phyloP scores from a whole-genome alignment of 2,329 filamentous ascomycete genomes.

The Aspergillus puulaauensis region DNA sequence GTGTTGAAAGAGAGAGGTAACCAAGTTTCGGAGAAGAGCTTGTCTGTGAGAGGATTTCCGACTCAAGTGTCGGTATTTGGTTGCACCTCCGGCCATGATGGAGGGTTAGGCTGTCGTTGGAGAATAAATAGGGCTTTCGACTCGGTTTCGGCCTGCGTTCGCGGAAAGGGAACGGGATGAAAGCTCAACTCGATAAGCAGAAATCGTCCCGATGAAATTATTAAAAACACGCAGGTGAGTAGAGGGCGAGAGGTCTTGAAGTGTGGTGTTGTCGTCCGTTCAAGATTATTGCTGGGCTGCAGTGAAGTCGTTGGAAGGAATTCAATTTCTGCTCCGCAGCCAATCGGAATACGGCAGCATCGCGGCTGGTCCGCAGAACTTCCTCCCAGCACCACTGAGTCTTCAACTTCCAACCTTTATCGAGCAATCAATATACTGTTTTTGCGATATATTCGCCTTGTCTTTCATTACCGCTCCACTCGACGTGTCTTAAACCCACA shows the following conservation, averaged over 20 bases:
- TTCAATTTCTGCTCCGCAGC: slow-evolving; percentile 29
- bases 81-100: slow-evolving; percentile 77
- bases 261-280: slow-evolving; percentile 1
- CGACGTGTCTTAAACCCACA: not conserved
- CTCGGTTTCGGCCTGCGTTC: not conserved
- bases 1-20: slow-evolving; percentile 89
- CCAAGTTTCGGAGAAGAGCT: slow-evolving; percentile 90
- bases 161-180: too few species aligned
- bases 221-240: not conserved
- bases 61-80: slow-evolving; percentile 86
- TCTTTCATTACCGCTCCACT: not conserved
- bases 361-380: slow-evolving; percentile 14
- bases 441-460: not conserved
- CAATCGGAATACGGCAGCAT: slow-evolving; percentile 33
- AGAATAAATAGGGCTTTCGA: not conserved
- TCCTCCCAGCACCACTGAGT: not conserved
- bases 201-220: not conserved
- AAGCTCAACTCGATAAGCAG: not conserved
- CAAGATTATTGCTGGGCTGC: not conserved
- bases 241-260: not conserved
- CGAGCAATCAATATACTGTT: not conserved
- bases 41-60: slow-evolving; percentile 84
- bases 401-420: not conserved
- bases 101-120: not conserved
- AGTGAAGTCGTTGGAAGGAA: slow-evolving; percentile 26